Base-by-base conservation (phyloP, 2,329 filamentous ascomycete species). In the Apiospora koreana region DNA sequence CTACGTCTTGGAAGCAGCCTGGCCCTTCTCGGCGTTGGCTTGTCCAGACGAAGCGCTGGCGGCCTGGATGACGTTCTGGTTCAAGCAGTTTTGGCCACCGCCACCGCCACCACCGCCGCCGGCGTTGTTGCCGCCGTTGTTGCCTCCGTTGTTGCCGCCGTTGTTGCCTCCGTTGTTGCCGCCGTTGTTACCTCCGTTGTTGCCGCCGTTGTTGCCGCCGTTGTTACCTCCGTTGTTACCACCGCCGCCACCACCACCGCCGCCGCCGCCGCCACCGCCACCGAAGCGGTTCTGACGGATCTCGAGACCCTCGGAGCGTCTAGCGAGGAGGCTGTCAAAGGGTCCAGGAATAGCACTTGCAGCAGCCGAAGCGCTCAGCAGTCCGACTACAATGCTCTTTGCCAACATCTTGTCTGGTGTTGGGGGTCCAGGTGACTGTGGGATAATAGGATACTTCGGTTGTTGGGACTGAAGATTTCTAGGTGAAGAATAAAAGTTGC, bases 1-100 rank as follows among this genome's bases (percentile, higher is more conserved):
- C 79, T 76, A 88, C 84, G 86, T 89, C 18, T 76, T 75, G 8
- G 88, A 90, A 46, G 85, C 81, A 41, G 85, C 78, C 76, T 89
- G 87, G 65, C 85, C 86, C 50, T 80, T 80, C 0, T 81, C 80
- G 3, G 68, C 68, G 43, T 77, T 73, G 23, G 75, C 74, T 69
- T 74, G 42, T 67, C 78, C 78, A 69, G 79, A 74, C 0, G 72
- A 77, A 69, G 81, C 77, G 8, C 87, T 88, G 66, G 83, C 87
- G 23, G 81, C 83, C 77, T 89, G 87, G 64, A 89, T 68, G 68
- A 81, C 83, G 65, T 84, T 79, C 18, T 80, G 72, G 41, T 81
- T 74, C 46, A 90, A 78, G 68, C 81, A 83, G 38, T 73, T 77
- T 7, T 70, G 74, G 54, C 73, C 76, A 72, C 74, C 73, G 46